Base-by-base conservation (phyloP, 257 asterid genomes). In the Capsicum rhomboideum region DNA sequence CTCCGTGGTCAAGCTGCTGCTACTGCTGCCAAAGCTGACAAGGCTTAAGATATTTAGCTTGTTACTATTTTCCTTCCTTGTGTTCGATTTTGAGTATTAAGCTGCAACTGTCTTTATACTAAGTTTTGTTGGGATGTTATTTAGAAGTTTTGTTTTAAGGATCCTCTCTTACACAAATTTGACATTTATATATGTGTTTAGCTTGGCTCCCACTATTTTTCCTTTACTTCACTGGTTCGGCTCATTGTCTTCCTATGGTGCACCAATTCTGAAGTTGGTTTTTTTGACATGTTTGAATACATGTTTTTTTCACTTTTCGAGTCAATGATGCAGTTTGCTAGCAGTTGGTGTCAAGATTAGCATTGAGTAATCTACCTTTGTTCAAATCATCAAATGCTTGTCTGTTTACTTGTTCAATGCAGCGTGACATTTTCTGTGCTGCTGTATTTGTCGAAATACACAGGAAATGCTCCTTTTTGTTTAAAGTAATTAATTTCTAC, bases 1-100 rank as follows among this genome's bases (percentile, higher is more conserved):
- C 58, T 74, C 23, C 80, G 80, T 46, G 80, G 80, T 13, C 79
- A 72, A 72, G 79, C 79, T 21, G 79, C 79, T 42, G 79, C 79
- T 44, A 44, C 79, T 12, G 79, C 79, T 44, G n/a, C 79, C 56
- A 72, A 72, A 46, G 58, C 79, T 72, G 79, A 72, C 53, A 72
- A 72, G 8, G 54, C 78, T 7, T 72, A 72, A 72, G 78, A 37
- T 69, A 69, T 72, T 72, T 21, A 16, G 29, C 21, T 44, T 72
- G 40, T 72, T 44, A 3, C 79, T 72, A 6, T 72, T 72, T 72
- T 44, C 56, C 2, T n/a, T 21, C 13, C 34, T 72, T n/a, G 34
- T 71, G 34, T 42, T 72, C 10, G 58, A 72, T 44, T 72, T 44
- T 72, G 56, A 44, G 58, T 1, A 8, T 68, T 68, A 50, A 68